Percentiles rank a stretch among this genome's conserved stretches.
These are phyloP conservation scores for Heterobasidion annosum DNA, from an alignment of 1,284 basidiomycete species.

Conservation along the genomic window DNA sequence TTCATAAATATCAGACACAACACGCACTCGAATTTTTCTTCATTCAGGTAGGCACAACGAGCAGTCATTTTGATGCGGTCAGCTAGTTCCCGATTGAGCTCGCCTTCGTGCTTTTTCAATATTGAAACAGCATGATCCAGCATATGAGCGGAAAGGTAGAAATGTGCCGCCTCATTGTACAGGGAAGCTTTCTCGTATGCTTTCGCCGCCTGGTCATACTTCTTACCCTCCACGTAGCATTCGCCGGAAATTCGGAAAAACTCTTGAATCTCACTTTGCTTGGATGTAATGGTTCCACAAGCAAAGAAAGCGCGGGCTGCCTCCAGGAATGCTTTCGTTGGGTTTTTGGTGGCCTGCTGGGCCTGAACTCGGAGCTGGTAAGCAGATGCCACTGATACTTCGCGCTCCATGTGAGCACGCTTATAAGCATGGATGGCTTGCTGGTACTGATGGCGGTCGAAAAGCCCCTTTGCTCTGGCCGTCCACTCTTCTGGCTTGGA, in stretches of 20 bases:
- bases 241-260: slow-evolving; percentile 24
- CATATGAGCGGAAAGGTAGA: slow-evolving; percentile 36
- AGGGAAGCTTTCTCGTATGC: slow-evolving; percentile 33
- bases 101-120: slow-evolving; percentile 22
- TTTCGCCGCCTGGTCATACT: slow-evolving; percentile 35
- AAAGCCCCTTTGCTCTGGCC: slow-evolving; percentile 38
- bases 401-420: slow-evolving; percentile 34
- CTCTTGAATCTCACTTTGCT: background rate
- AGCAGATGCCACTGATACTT: slow-evolving; percentile 36
- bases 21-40: slow-evolving; percentile 34
- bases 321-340: slow-evolving; percentile 25
- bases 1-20: background rate
- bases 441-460: slow-evolving; percentile 42
- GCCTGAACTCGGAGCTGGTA: slow-evolving; percentile 35
- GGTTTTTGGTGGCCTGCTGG: slow-evolving; percentile 14
- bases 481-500: slow-evolving; percentile 49
- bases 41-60: slow-evolving; percentile 41
- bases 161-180: slow-evolving; percentile 34
- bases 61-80: slow-evolving; percentile 37
- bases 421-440: slow-evolving; percentile 58
- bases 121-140: slow-evolving; percentile 49
- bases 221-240: slow-evolving; percentile 41
- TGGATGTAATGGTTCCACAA: background rate
- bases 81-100: slow-evolving; percentile 25
- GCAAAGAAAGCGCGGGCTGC: slow-evolving; percentile 21